Base-by-base conservation (phyloP, 2,329 filamentous ascomycete genomes). In the Penicillium hesseltinei region DNA sequence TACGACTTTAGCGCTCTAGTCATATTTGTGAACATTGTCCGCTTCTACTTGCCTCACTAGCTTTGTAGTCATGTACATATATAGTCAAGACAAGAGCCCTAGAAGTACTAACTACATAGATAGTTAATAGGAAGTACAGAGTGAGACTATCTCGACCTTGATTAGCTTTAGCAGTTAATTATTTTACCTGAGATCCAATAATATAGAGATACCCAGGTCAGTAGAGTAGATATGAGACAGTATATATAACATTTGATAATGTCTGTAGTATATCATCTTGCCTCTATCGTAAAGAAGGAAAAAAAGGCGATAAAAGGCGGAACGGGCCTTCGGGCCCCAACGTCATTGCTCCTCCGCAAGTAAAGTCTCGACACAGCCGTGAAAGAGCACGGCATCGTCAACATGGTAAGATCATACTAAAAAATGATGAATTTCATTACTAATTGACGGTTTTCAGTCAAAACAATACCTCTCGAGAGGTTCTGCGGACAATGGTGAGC, bases 391-490 rank as follows among this genome's bases (percentile, higher is more conserved):
- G 36, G n/a, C 47, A 44, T 27, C 40, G 10, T 23, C 23, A 48
- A 31, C 7, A 48, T 45, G 45, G 40, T 54, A 39, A 50, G 47
- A n/a, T 10, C 11, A 19, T 53, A 46, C 13, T 53, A 58, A 38
- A 39, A 69, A 58, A 58, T 8, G 5, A 59, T 40, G 23, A 4
- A 40, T 1, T 0, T 31, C 19, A 36, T 29, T 27, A 51, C 39
- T 46, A 58, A 56, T 39, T 58, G 36, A 64, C 47, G 27, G 9
- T 13, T 31, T 58, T 56, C 5, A 97, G 94, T 99, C 94, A 55
- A 97, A 97, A 80, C 94, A 97, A 88, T 99, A 97, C 75, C 84
- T 99, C 62, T 95, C 93, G 69, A 89, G 89, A 65, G 91, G 96
- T 75, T 93, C 92, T 43, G 85, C 96, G 74, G 90, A 96, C 73